Conservation (phyloP, 345 rosid genomes). For the Erodium maritimum region DNA sequence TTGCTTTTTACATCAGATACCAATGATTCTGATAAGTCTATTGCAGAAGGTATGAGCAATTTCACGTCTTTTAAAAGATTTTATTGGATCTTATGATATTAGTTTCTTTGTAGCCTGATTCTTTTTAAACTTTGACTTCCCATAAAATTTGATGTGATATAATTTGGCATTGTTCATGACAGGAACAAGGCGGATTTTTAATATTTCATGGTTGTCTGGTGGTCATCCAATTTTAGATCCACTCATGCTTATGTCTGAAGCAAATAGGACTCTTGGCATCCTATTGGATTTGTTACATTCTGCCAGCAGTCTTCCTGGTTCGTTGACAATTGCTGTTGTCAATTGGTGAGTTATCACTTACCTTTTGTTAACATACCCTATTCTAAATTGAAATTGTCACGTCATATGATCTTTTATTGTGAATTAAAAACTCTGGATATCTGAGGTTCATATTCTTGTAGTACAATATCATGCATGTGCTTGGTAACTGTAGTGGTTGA, state of each 20-base stretch:
- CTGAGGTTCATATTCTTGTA: not conserved
- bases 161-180: conserved; percentile 14
- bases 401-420: not conserved
- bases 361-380: conserved; percentile 5
- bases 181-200: conserved; percentile 53
- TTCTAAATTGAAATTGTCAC: not conserved
- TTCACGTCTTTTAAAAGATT: not conserved
- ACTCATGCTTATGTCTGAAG: conserved; percentile 48
- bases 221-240: conserved; percentile 67
- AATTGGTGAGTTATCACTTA: conserved; percentile 63
- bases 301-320: conserved; percentile 49
- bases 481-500: not conserved
- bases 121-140: not conserved
- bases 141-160: conserved; percentile 6
- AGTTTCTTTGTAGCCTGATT: not conserved
- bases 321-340: conserved; percentile 49
- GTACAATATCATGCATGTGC: not conserved
- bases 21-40: conserved; percentile 40
- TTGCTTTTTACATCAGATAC: conserved; percentile 66
- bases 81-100: not conserved
- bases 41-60: conserved; percentile 47
- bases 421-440: not conserved
- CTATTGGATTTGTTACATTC: conserved; percentile 54
- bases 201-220: conserved; percentile 60
- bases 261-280: conserved; percentile 39